Base-by-base conservation (phyloP, 306 rosid species). In the Prunus padus region DNA sequence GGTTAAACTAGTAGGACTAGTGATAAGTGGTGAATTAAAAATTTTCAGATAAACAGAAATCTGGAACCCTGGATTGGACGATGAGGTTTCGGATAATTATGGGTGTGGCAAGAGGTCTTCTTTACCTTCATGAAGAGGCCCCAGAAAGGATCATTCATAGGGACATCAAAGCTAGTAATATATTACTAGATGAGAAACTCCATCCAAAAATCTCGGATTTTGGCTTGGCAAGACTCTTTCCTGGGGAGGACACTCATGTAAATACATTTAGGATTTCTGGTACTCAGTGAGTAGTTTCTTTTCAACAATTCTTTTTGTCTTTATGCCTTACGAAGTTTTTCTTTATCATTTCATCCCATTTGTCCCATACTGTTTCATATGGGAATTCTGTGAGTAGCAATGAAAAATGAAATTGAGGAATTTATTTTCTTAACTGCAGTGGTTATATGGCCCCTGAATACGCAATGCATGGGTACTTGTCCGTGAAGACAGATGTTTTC, bases 361-460 rank as follows among this genome's bases (percentile, higher is more conserved):
- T 8, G 69, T 57, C 11, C 0, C 11, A 20, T 10, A n/a, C 8
- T 25, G 47, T 37, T 26, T 10, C 19, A 16, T 20, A 28, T 69
- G 10, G 5, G 42, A 26, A 49, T 13, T 57, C 19, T 18, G 30
- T 59, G 19, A 49, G 45, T 56, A 31, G 52, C 49, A 9, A 20
- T 31, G 13, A 10, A 25, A 65, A 26, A n/a, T 19, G 65, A 50
- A 61, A 28, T 2, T 22, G 44, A 50, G 7, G 2, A 2, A 25
- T 25, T 62, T 68, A 1, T 77, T 82, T 85, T 77, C 70, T 75
- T 67, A 8, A 23, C 37, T 82, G 77, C 67, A 93, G 98, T 66
- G 98, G 98, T 75, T 93, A 93, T 77, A 93, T 93, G 97, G 91
- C 97, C 2, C 98, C 98, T 47, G 98, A 93, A 83, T 93, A 93